Evolutionary conservation across 352 stramenopile species (phyloP), one percentile per base, ranked within the genome.

Genomic region (Plasmopara muralis): DNA sequence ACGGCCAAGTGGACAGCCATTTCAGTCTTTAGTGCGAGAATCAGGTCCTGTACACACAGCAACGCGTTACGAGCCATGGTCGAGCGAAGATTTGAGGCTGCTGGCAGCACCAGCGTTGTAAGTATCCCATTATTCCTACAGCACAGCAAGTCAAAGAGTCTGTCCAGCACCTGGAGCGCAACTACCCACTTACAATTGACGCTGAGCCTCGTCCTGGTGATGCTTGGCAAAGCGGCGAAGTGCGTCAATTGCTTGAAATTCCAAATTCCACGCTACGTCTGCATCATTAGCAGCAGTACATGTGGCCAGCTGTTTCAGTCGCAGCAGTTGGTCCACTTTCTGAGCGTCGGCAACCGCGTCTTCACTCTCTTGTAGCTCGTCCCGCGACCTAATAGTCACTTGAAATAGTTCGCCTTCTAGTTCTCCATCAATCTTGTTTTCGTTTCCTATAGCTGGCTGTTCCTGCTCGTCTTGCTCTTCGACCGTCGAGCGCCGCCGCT

Each of bases 31-130:
- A 77, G 58, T 8, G 42, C 60, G 7, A 74, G 18, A 5, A 86
- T 44, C 18, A 89, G 40, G 37, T 89, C 78, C 43, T 87, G 70
- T 7, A 89, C 53, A 38, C 76, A 86, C 49, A 87, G 38, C 37
- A 89, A 50, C 38, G 78, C 78, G 31, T 87, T 89, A 8, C 78
- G 67, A 8, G 74, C 58, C 70, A 89, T 76, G 28, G 70, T 64
- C 8, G 78, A 89, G 6, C 78, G 76, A 20, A 89, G 49, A 62
- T 65, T 87, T 20, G 53, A 69, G 6, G 71, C 76, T 0, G 74
- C 71, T n/a, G 78, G 74, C 31, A 77, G 67, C 42, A 89, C 74
- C 13, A 89, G 48, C 29, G 56, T 43, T 16, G 31, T 16, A 49
- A 74, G 42, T 18, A 64, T 50, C 5, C 35, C 60, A 2, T 60